Evolutionary conservation across 306 rosid genomes (phyloP).

Genomic region (Oemleria cerasiformis): DNA sequence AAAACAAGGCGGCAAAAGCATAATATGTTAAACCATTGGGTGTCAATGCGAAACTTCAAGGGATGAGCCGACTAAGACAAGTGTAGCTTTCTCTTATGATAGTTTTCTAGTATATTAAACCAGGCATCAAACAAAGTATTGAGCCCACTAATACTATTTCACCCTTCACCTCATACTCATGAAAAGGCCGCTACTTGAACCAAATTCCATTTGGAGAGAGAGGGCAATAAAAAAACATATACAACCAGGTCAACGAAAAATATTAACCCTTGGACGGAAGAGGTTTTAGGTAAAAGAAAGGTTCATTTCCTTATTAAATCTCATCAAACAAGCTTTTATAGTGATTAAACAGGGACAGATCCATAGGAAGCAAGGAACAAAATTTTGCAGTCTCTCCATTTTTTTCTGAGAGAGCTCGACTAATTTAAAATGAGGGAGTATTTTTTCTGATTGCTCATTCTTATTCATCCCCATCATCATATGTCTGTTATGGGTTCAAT

Average conservation of each 20-base stretch:
- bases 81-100: background rate
- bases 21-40: background rate
- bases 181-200: background rate
- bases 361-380: background rate
- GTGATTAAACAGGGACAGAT: background rate
- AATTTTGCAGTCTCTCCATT: background rate
- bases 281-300: background rate
- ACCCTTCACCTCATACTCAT: background rate
- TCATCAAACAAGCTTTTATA: background rate
- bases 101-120: background rate
- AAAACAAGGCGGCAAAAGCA: background rate
- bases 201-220: background rate
- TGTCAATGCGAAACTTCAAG: background rate
- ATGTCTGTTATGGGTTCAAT: background rate
- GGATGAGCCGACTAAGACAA: background rate
- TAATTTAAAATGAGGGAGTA: background rate
- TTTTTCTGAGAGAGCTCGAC: background rate
- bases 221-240: background rate
- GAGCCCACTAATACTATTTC: background rate
- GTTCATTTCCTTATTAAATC: background rate
- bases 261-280: background rate
- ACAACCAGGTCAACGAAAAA: background rate
- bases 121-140: background rate
- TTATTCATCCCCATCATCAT: background rate
- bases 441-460: background rate